A percentile compares a stretch with the other conserved stretches of the same genome.
These are phyloP conservation scores for Ogataea ramenticola DNA, from an alignment of 805 yeast genomes.

Conservation along the genomic window DNA sequence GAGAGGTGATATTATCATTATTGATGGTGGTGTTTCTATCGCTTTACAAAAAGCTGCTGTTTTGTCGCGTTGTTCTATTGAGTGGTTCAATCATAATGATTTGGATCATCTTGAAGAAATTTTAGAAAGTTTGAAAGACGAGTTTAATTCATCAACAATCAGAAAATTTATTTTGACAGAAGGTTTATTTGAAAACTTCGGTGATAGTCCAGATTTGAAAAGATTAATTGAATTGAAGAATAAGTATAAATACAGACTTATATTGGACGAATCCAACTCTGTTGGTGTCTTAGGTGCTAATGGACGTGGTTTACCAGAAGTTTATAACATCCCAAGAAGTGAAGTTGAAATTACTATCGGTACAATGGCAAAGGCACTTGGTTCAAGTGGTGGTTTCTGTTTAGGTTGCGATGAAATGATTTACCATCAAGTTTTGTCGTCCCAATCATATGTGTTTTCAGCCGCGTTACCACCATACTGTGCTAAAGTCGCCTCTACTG, in stretches of 20 bases:
- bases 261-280: conserved; percentile 82
- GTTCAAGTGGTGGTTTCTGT: conserved; percentile 90
- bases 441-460: conserved; percentile 85
- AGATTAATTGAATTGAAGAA: conserved; percentile 66
- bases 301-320: conserved; percentile 85
- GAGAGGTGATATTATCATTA: conserved; percentile 89
- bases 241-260: conserved; percentile 76
- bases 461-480: conserved; percentile 93
- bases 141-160: conserved; percentile 67
- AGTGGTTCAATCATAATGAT: conserved; percentile 83
- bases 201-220: conserved; percentile 70
- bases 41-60: conserved; percentile 83
- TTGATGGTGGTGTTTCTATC: conserved; percentile 69
- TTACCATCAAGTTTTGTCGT: conserved; percentile 85
- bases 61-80: conserved; percentile 80
- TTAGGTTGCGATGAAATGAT: conserved; percentile 80
- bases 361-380: conserved; percentile 73
- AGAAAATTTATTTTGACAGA: conserved; percentile 90
- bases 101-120: conserved; percentile 71
- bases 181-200: conserved; percentile 75
- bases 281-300: conserved; percentile 78
- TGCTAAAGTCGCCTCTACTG: conserved; percentile 53
- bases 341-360: conserved; percentile 85
- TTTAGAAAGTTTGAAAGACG: conserved; percentile 52
- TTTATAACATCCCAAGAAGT: conserved; percentile 55